phyloP scores from a whole-genome alignment of 2,329 filamentous ascomycete genomes.

The Fusarium goolgardi region DNA sequence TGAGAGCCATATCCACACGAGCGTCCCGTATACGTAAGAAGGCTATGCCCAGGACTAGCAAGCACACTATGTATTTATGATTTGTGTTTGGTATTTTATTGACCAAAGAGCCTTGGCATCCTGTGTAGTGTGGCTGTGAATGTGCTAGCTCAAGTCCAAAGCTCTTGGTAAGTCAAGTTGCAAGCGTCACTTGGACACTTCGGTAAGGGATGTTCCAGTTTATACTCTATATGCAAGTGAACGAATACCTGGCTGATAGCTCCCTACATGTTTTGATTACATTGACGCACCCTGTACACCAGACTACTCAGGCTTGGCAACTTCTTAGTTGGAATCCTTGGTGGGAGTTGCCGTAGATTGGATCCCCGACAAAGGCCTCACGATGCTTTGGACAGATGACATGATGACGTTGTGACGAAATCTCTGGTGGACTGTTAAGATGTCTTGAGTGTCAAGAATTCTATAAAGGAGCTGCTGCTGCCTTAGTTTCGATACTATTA shows the following conservation, averaged over 20 bases:
- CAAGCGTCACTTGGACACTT: constrained; percentile 4
- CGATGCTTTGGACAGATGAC: constrained; percentile 10
- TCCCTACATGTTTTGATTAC: constrained; percentile 15
- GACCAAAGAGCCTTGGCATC: constrained; percentile 20
- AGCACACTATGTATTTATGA: background rate
- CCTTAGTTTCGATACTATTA: background rate
- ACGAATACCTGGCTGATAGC: background rate
- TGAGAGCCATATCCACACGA: background rate
- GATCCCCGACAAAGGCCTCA: constrained; percentile 7
- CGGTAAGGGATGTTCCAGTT: constrained; percentile 2
- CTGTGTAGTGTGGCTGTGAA: constrained; percentile 32
- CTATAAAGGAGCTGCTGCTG: constrained; percentile 27
- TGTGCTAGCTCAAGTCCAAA: constrained; percentile 21
- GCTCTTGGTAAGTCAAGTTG: constrained; percentile 27
- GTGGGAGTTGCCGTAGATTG: constrained; percentile 7
- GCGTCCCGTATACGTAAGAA: background rate
- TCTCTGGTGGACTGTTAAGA: background rate
- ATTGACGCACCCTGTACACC: constrained; percentile 2
- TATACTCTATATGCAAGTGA: constrained; percentile 5
- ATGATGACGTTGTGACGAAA: constrained; percentile 23
- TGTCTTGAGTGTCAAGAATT: background rate
- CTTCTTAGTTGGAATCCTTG: constrained; percentile 2
- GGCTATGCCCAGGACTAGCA: background rate
- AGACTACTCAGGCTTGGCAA: constrained; percentile 26
- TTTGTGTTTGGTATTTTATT: background rate